Evolutionary conservation across 768 basidiomycete genomes (phyloP).

Genomic region (Omphalotus guepiniiformis): DNA sequence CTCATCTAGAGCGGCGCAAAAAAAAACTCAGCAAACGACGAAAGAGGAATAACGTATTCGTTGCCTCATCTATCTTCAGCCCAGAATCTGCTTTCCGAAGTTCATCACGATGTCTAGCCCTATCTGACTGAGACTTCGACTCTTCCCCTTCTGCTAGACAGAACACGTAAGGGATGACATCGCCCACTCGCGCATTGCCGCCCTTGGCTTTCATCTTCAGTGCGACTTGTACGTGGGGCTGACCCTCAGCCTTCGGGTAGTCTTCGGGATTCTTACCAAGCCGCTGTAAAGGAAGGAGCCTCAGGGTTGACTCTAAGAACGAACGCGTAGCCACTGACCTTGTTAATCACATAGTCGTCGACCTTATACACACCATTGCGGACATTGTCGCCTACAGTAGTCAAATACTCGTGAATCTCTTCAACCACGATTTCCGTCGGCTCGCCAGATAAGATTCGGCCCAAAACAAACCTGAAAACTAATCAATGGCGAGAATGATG

Average conservation of each 20-base stretch:
- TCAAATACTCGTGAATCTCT: conserved; percentile 89
- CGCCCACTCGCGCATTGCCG: conserved; percentile 74
- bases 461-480: conserved; percentile 70
- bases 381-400: conserved; percentile 71
- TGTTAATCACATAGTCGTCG: conserved; percentile 95
- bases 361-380: conserved; percentile 71
- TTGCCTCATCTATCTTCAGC: conserved; percentile 65
- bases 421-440: conserved; percentile 86
- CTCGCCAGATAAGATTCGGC: conserved; percentile 88
- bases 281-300: conserved; percentile 47
- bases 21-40: conserved; percentile 8
- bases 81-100: conserved; percentile 62
- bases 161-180: conserved; percentile 96
- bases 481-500: not conserved
- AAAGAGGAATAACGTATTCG: not conserved
- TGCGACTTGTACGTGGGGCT: conserved; percentile 97
- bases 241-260: conserved; percentile 92
- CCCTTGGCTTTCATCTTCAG: conserved; percentile 85
- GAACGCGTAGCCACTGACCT: conserved; percentile 46
- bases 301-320: not conserved
- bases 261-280: conserved; percentile 96
- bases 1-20: conserved; percentile 73
- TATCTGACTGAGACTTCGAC: conserved; percentile 74
- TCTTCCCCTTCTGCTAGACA: conserved; percentile 76
- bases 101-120: conserved; percentile 93